Conservation (phyloP, 192 early-diverging fungal species). For the Coemansia sp. region DNA sequence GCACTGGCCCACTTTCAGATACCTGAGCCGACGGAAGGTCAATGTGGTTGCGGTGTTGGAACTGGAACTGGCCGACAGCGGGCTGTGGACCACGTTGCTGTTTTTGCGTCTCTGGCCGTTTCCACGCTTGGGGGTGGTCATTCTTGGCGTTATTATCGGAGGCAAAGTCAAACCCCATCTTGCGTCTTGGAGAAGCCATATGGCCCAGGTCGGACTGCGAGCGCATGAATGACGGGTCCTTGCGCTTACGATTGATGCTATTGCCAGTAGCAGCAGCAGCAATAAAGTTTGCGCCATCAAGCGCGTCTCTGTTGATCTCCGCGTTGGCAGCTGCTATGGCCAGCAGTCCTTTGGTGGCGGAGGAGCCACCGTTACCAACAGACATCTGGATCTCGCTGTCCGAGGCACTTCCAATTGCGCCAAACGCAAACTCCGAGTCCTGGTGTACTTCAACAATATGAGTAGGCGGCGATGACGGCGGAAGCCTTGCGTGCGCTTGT, state of each 20-base stretch:
- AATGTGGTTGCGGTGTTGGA: neutral
- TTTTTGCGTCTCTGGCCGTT: neutral
- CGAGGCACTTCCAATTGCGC: conserved; percentile 11
- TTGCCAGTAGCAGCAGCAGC: neutral
- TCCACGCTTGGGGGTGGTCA: neutral
- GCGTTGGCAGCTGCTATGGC: conserved; percentile 3
- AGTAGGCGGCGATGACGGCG: conserved; percentile 17
- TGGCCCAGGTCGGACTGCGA: conserved; percentile 51
- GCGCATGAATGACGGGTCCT: conserved; percentile 52
- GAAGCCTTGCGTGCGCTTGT: neutral
- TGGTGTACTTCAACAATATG: neutral
- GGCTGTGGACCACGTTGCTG: neutral
- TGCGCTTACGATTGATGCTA: conserved; percentile 36
- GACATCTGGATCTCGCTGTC: conserved; percentile 23
- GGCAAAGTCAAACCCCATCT: conserved; percentile 19
- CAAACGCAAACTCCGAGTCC: conserved; percentile 15
- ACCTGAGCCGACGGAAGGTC: conserved; percentile 1
- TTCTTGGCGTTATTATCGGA: neutral
- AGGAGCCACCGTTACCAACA: neutral
- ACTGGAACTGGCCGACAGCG: neutral
- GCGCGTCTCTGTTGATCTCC: conserved; percentile 1
- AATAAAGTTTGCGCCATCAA: neutral
- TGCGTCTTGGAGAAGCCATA: conserved; percentile 33
- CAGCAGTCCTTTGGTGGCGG: neutral
- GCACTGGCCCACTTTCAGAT: conserved; percentile 18